These are phyloP conservation scores for Pseudogymnoascus sp. DNA, from an alignment of 2,329 filamentous ascomycete genomes.

Conservation along the genomic window DNA sequence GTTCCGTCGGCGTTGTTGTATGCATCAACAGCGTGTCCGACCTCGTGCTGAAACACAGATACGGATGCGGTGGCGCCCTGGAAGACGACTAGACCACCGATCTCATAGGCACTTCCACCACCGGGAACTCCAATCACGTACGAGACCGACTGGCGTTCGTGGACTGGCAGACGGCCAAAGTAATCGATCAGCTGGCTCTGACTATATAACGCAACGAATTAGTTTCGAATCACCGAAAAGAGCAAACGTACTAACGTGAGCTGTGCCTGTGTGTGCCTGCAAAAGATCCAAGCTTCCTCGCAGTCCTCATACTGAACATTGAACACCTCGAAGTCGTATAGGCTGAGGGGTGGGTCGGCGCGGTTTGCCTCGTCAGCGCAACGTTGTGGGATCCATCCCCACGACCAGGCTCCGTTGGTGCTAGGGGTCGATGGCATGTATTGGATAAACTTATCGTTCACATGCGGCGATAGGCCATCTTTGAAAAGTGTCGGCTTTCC, in stretches of 20 bases:
- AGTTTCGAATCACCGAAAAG: background rate
- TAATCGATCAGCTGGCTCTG: slow-evolving; percentile 4
- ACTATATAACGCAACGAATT: slow-evolving; percentile 3
- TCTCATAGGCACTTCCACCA: slow-evolving; percentile 15
- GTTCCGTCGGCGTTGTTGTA: background rate
- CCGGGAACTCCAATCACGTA: slow-evolving; percentile 22
- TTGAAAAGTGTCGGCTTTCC: slow-evolving; percentile 3
- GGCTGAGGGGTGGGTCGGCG: slow-evolving; percentile 9
- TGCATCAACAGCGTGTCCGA: slow-evolving; percentile 9
- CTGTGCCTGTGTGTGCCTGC: slow-evolving; percentile 24
- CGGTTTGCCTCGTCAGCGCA: background rate
- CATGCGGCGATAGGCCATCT: background rate
- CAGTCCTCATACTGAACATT: slow-evolving; percentile 27
- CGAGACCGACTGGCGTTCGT: slow-evolving; percentile 24
- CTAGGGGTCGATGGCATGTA: slow-evolving; percentile 1
- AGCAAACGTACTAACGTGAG: slow-evolving; percentile 12
- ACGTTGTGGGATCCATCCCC: slow-evolving; percentile 4
- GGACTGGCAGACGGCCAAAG: slow-evolving; percentile 27
- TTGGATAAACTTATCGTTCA: background rate
- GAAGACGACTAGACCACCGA: slow-evolving; percentile 20
- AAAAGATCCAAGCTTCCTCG: slow-evolving; percentile 26
- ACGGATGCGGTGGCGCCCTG: slow-evolving; percentile 8
- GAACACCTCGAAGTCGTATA: slow-evolving; percentile 23
- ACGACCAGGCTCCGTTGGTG: background rate
- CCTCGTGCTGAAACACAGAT: slow-evolving; percentile 8